Evolutionary conservation across 164 flowering plant genomes (phyloP), one percentile per base, ranked within the genome.

Genomic region (Echeveria elegans): DNA sequence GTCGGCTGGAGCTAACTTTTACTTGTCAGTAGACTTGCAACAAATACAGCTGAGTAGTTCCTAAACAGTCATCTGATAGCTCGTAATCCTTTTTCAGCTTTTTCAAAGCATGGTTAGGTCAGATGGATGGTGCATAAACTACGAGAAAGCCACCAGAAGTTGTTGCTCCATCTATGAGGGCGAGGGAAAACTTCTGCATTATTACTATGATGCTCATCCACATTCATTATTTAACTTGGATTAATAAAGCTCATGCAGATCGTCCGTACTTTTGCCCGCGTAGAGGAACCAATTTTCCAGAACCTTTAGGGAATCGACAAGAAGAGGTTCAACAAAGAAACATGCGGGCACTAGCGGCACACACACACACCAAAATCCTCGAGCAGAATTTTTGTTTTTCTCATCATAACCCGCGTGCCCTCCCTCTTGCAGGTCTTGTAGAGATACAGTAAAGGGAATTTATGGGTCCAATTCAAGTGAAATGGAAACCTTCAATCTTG

Each of bases 61-160:
- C 37, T 34, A 34, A 34, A 34, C 37, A 34, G 7, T 34, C 37
- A n/a, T n/a, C n/a, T n/a, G n/a, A 34, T 34, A 34, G 37, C 7
- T 7, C 7, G 37, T 34, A n/a, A n/a, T n/a, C n/a, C n/a, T 34
- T 3, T 34, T 34, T 34, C 37, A 34, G 37, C 37, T 34, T 0
- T 29, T 80, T 68, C 80, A 76, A 68, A 89, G 88, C 78, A 63
- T 89, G 77, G 70, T 86, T 26, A 96, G 97, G 29, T 65, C 81
- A 11, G 94, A 89, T 82, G 97, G 96, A 45, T 89, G 97, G 97
- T 92, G 97, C 62, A 74, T 82, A 63, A 78, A 92, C 73, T 89
- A 48, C 26, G 88, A 92, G 48, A 83, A 85, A 75, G 66, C 71
- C 69, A 83, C 92, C 6, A 82, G 94, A 37, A 83, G 76, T 23